Evolutionary conservation across 2,329 filamentous ascomycete genomes (phyloP).

Genomic region (Hyphodiscus sp.): DNA sequence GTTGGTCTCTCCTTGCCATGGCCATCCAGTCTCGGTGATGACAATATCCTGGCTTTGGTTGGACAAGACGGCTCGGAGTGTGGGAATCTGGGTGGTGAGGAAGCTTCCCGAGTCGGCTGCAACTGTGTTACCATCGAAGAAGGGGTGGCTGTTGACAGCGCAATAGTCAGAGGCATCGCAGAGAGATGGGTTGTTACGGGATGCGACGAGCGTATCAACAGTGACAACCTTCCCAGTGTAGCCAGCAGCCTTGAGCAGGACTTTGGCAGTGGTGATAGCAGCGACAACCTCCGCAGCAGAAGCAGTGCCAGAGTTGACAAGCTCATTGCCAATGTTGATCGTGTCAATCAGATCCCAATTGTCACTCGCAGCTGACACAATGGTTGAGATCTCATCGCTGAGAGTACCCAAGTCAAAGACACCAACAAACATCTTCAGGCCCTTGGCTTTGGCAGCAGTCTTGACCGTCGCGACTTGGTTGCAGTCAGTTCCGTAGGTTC

Average conservation of each 20-base stretch:
- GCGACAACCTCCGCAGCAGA: slow-evolving; percentile 47
- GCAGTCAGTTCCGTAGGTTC: slow-evolving; percentile 77
- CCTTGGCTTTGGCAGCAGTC: slow-evolving; percentile 54
- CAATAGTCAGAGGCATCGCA: slow-evolving; percentile 72
- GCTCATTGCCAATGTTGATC: slow-evolving; percentile 74
- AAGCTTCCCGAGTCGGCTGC: slow-evolving; percentile 61
- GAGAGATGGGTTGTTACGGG: slow-evolving; percentile 59
- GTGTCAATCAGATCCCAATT: slow-evolving; percentile 67
- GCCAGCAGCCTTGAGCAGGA: slow-evolving; percentile 51
- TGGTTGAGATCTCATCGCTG: slow-evolving; percentile 48
- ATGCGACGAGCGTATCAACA: slow-evolving; percentile 70
- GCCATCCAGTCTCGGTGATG: slow-evolving; percentile 84
- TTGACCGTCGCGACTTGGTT: slow-evolving; percentile 60
- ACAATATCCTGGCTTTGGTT: slow-evolving; percentile 52
- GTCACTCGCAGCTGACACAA: slow-evolving; percentile 51
- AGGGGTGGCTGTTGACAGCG: slow-evolving; percentile 76
- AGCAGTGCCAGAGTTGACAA: slow-evolving; percentile 58
- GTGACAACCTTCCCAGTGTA: slow-evolving; percentile 70
- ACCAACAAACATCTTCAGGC: slow-evolving; percentile 68
- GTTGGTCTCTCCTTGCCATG: slow-evolving; percentile 60
- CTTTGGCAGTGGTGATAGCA: slow-evolving; percentile 52
- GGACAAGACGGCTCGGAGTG: slow-evolving; percentile 37
- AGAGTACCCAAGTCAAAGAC: slow-evolving; percentile 59
- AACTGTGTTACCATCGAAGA: slow-evolving; percentile 63
- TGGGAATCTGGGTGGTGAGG: slow-evolving; percentile 48